These are phyloP conservation scores for Aspergillus sergii DNA, from an alignment of 2,329 filamentous ascomycete species.

Conservation along the genomic window DNA sequence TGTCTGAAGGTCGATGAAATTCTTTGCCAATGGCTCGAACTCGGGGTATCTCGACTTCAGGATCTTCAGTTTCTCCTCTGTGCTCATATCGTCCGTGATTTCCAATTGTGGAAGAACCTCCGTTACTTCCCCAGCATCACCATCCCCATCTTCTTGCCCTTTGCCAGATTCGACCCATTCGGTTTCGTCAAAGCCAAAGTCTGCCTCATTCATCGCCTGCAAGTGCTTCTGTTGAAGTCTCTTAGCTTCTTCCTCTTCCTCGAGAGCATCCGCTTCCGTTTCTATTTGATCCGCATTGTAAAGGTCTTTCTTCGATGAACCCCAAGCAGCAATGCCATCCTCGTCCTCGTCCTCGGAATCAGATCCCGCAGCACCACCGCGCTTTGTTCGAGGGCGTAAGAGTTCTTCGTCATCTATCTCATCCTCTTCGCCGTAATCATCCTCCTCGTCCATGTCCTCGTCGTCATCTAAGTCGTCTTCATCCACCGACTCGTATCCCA, in stretches of 20 bases:
- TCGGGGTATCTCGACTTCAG: constrained; percentile 85
- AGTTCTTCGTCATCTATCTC: constrained; percentile 34
- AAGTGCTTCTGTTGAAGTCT: constrained; percentile 89
- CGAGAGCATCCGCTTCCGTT: constrained; percentile 74
- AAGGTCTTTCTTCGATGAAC: constrained; percentile 83
- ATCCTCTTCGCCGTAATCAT: constrained; percentile 40
- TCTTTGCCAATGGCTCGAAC: constrained; percentile 81
- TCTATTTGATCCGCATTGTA: constrained; percentile 83
- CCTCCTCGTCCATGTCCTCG: constrained; percentile 39
- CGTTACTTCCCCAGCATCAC: constrained; percentile 65
- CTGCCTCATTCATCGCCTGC: constrained; percentile 82
- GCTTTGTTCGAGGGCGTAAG: constrained; percentile 19
- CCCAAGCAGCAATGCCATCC: constrained; percentile 74
- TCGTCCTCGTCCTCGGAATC: constrained; percentile 47
- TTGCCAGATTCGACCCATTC: constrained; percentile 72
- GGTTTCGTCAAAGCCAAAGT: constrained; percentile 89
- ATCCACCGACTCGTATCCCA: constrained; percentile 53
- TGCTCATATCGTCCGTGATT: constrained; percentile 75
- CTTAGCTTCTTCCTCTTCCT: constrained; percentile 89
- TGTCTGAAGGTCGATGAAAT: constrained; percentile 72
- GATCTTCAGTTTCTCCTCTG: constrained; percentile 74
- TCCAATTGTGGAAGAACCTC: constrained; percentile 84
- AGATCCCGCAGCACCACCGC: constrained; percentile 17
- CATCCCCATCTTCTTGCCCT: constrained; percentile 47
- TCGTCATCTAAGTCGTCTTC: constrained; percentile 48